Percentiles rank a stretch among this genome's conserved stretches.
Conservation (phyloP, 768 basidiomycete species). For the Gautieria morchelliformis region DNA sequence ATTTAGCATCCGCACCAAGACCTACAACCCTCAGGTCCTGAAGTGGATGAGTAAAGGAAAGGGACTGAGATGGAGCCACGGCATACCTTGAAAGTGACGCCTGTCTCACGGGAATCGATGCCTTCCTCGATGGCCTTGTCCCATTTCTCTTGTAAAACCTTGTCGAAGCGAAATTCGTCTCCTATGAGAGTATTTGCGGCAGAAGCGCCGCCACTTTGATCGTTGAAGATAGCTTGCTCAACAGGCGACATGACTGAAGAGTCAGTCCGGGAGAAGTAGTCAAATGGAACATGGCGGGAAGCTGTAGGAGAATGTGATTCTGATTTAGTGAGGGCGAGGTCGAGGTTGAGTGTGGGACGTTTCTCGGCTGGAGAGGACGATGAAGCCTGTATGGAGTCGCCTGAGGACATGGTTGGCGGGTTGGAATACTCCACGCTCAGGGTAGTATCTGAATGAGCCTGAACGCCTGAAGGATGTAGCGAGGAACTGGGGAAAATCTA, state of each 20-base stretch:
- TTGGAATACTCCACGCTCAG: background rate
- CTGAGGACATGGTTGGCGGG: background rate
- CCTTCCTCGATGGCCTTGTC: slow-evolving; percentile 2
- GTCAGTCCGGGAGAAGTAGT: background rate
- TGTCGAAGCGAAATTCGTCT: slow-evolving; percentile 7
- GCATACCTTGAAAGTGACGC: slow-evolving; percentile 7
- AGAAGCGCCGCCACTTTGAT: background rate
- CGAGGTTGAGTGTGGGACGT: background rate
- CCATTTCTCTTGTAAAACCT: slow-evolving; percentile 2
- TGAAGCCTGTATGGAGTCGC: background rate
- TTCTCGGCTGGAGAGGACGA: background rate
- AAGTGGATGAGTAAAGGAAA: background rate
- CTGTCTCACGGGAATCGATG: slow-evolving; percentile 4
- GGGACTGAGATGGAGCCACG: background rate
- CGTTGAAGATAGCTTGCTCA: too few species aligned
- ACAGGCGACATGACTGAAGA: background rate
- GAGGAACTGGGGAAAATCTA: too few species aligned
- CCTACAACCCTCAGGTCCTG: slow-evolving; percentile 51
- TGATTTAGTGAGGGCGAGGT: background rate
- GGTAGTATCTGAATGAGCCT: too few species aligned
- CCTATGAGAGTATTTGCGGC: background rate
- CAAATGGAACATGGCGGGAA: background rate
- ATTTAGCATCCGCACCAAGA: slow-evolving; percentile 42
- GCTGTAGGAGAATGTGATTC: background rate
- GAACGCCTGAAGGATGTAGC: too few species aligned